A percentile compares a stretch with the other conserved stretches of the same genome.
These are phyloP conservation scores for Mortierella sp. DNA, from an alignment of 371 early-diverging fungal genomes.

Conservation along the genomic window DNA sequence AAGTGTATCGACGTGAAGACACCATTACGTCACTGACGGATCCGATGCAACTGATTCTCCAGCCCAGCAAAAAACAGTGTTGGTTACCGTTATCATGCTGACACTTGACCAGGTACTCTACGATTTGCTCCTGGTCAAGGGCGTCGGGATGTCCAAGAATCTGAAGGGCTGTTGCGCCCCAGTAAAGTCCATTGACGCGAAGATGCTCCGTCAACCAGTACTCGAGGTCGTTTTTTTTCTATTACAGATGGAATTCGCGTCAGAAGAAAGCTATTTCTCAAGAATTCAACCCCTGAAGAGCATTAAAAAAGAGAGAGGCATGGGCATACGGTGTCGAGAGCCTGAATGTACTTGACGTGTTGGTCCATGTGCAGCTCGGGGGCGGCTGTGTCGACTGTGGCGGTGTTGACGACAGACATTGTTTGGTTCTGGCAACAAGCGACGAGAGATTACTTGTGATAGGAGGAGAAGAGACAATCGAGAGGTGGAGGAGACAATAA, in stretches of 20 bases:
- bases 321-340: conserved; percentile 71
- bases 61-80: no score
- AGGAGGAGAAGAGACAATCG: no score
- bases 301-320: neutral
- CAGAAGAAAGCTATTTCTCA: no score
- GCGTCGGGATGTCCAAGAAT: conserved; percentile 78
- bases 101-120: conserved; percentile 82
- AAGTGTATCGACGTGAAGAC: neutral
- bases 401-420: conserved; percentile 21
- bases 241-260: no score
- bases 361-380: conserved; percentile 63
- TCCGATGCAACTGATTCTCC: neutral
- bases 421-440: no score
- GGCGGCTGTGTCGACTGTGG: conserved; percentile 9
- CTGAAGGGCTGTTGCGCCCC: conserved; percentile 91
- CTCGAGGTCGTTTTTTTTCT: conserved; percentile 87
- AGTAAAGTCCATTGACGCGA: conserved; percentile 92
- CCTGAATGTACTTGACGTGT: conserved; percentile 85
- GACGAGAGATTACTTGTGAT: no score
- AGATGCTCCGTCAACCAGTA: conserved; percentile 96
- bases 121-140: conserved; percentile 77
- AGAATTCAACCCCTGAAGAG: neutral
- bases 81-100: conserved; percentile 76
- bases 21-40: conserved; percentile 27
- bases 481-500: no score